phyloP scores from a whole-genome alignment of 129 eudicot species.

The Pulicaria dysenterica region DNA sequence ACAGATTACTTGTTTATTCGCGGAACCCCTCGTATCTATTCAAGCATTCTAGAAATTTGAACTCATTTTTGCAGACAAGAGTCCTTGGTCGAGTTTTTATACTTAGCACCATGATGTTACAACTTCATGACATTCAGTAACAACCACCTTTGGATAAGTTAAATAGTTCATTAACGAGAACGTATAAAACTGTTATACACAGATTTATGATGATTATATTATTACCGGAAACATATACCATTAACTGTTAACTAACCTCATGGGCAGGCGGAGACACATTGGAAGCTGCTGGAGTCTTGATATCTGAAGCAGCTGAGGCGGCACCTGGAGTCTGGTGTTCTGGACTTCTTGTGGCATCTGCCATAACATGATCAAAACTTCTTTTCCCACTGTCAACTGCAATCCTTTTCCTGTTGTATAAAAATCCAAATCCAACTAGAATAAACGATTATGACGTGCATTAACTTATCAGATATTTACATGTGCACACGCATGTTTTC shows the following conservation, averaged over 20 bases:
- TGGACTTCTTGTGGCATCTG: slow-evolving; percentile 42
- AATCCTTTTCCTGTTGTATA: slow-evolving; percentile 49
- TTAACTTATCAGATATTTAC: not conserved
- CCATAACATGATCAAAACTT: slow-evolving; percentile 23
- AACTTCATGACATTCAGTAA: not conserved
- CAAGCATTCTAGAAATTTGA: no score
- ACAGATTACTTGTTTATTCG: no score
- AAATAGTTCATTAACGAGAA: not conserved
- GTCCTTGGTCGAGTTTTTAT: no score
- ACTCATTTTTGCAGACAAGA: no score
- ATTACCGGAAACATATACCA: not conserved
- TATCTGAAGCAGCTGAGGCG: slow-evolving; percentile 39
- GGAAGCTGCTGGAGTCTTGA: slow-evolving; percentile 44
- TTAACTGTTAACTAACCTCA: slow-evolving; percentile 65
- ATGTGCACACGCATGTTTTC: not conserved
- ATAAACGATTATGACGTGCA: not conserved
- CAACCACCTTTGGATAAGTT: not conserved
- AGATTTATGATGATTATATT: slow-evolving; percentile 8
- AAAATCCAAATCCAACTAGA: slow-evolving; percentile 12
- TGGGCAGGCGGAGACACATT: slow-evolving; percentile 35
- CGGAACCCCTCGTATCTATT: no score
- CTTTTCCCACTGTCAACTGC: slow-evolving; percentile 39
- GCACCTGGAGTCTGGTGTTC: slow-evolving; percentile 51
- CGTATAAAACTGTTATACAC: not conserved
- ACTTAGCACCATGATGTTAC: not conserved